These are phyloP conservation scores for Rhexocercosporidium sp. DNA, from an alignment of 2,329 filamentous ascomycete species.

Conservation along the genomic window DNA sequence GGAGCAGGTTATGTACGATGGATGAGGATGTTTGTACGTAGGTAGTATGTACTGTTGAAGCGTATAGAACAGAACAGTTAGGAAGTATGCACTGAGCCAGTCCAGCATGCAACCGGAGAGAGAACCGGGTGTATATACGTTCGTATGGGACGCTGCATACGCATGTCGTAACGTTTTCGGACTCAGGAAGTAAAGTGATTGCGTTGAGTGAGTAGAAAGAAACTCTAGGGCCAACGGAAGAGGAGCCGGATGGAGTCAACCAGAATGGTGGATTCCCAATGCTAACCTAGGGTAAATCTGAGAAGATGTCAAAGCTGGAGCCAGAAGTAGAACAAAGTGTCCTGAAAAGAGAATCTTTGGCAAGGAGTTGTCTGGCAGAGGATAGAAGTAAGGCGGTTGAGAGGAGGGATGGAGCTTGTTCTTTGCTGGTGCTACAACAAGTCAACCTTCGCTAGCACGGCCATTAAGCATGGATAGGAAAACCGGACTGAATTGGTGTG, in stretches of 20 bases:
- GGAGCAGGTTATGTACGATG: background rate
- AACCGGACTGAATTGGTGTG: background rate
- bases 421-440: background rate
- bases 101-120: conserved; percentile 16
- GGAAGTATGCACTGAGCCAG: conserved; percentile 1
- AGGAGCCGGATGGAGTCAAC: background rate
- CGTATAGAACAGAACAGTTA: background rate
- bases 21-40: background rate
- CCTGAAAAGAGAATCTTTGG: background rate
- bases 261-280: background rate
- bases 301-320: background rate
- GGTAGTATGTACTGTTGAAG: background rate
- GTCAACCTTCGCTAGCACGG: background rate
- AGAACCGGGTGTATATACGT: conserved; percentile 21
- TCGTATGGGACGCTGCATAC: conserved; percentile 21
- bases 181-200: background rate
- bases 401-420: conserved; percentile 7
- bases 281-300: background rate
- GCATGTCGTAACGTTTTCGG: conserved; percentile 1
- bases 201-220: background rate
- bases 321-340: conserved; percentile 1
- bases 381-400: background rate
- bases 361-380: background rate
- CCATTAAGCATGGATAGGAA: background rate
- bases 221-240: background rate